phyloP scores from a whole-genome alignment of 2,329 filamentous ascomycete genomes.

The Epichloe scottii region DNA sequence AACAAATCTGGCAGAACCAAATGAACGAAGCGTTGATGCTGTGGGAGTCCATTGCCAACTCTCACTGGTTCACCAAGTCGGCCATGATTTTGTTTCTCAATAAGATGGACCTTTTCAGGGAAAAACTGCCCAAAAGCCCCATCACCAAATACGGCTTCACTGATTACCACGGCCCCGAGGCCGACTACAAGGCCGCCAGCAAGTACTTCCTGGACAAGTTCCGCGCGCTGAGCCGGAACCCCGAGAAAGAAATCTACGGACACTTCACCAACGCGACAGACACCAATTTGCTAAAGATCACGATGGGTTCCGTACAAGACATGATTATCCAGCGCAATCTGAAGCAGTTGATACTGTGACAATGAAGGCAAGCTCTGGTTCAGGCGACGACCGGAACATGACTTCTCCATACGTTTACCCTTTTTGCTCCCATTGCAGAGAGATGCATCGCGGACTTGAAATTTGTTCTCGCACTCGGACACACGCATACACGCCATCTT shows the following conservation, averaged over 20 bases:
- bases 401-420: too few relatives aligned
- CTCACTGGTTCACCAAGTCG: conserved; percentile 74
- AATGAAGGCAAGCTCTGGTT: conserved; percentile 1
- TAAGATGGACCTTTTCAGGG: conserved; percentile 77
- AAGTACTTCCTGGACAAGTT: conserved; percentile 79
- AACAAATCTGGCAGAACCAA: conserved; percentile 51
- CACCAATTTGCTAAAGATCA: conserved; percentile 70
- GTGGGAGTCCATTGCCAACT: conserved; percentile 76
- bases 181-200: conserved; percentile 61
- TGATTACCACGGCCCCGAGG: conserved; percentile 60
- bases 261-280: conserved; percentile 52
- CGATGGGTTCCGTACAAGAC: conserved; percentile 75
- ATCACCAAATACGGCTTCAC: conserved; percentile 65
- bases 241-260: conserved; percentile 50
- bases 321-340: conserved; percentile 80
- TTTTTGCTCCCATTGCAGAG: not conserved
- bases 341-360: conserved; percentile 53
- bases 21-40: conserved; percentile 84
- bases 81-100: conserved; percentile 76
- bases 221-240: conserved; percentile 58
- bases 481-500: not conserved
- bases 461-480: not conserved
- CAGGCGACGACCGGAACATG: not conserved
- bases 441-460: not conserved
- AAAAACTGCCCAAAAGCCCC: conserved; percentile 58